Base-by-base conservation (phyloP, 495 filamentous ascomycete species). In the Tuber microsphaerosporum region DNA sequence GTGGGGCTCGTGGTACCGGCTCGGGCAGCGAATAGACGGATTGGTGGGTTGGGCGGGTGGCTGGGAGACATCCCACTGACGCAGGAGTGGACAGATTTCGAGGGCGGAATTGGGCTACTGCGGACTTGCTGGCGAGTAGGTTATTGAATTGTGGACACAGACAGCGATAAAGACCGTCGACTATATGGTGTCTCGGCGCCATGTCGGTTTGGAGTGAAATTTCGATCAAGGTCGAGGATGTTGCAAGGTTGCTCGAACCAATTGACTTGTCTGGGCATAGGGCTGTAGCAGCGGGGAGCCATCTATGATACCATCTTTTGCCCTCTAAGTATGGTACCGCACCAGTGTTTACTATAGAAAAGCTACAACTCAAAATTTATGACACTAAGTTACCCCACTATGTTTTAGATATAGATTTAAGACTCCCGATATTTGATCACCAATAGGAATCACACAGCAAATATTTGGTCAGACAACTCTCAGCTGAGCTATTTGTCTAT, bases 131-230 rank as follows among this genome's bases (percentile, higher is more conserved):
- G 20, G 56, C n/a, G 56, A 78, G 31, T 1, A 68, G 61, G 34
- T 45, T 71, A 56, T 44, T 70, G 44, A 74, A 70, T 72, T 75
- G 71, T 31, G 80, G 80, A 34, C 74, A 81, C 45, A 81, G 75
- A 39, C 76, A 81, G 16, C 75, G 79, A 34, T 76, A 72, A 20
- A 81, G 41, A 26, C 51, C 56, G 72, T 81, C 77, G 44, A 78
- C 65, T 79, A 79, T 73, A 51, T 70, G 44, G 9, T 76, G 65
- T 41, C 70, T 72, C 22, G 77, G 41, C 70, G 77, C 68, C 77
- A 79, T 79, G 74, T 31, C 31, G 56, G n/a, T 31, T 65, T 16
- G 56, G 31, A 65, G 56, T 65, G 56, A 65, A 31, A 31, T 65
- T 65, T 65, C 56, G 12, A 65, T 65, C 56, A n/a, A 65, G 26